Conservation (phyloP, 73 alveolate species). For the Paramecium pentaurelia region DNA sequence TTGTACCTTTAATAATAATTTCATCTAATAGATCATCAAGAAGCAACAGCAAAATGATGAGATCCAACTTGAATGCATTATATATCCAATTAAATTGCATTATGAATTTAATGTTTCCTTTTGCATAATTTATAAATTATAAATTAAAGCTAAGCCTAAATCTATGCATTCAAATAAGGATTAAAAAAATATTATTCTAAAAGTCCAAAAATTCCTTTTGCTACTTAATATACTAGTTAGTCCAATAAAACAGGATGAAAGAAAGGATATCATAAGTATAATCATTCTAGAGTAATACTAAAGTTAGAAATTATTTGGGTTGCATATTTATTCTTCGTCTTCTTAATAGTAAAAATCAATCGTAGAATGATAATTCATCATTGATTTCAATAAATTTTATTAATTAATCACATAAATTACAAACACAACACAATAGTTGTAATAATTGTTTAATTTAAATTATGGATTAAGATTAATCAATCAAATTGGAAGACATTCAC, state of each 20-base stretch:
- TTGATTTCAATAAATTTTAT: not conserved
- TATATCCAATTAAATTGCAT: not conserved
- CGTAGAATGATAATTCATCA: not conserved
- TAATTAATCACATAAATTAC: not conserved
- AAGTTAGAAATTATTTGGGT: not conserved
- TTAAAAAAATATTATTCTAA: not conserved
- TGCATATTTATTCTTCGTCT: not conserved
- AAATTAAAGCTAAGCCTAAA: not conserved
- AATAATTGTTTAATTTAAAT: not conserved
- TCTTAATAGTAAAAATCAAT: not conserved
- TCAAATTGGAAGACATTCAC: constrained; percentile 47
- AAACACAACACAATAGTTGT: not conserved
- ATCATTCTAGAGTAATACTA: not conserved
- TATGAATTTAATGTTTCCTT: not conserved
- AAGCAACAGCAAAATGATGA: not conserved
- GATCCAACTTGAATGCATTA: constrained; percentile 28
- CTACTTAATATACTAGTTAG: not conserved
- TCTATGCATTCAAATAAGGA: not conserved
- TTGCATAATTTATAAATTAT: not conserved
- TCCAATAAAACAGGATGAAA: not conserved
- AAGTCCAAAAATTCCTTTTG: not conserved
- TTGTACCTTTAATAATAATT: not conserved
- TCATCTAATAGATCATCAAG: not conserved
- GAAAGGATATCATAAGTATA: not conserved
- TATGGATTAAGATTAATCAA: constrained; percentile 8